Evolutionary conservation across 257 asterid genomes (phyloP).

Genomic region (Parsonsia alboflavescens): DNA sequence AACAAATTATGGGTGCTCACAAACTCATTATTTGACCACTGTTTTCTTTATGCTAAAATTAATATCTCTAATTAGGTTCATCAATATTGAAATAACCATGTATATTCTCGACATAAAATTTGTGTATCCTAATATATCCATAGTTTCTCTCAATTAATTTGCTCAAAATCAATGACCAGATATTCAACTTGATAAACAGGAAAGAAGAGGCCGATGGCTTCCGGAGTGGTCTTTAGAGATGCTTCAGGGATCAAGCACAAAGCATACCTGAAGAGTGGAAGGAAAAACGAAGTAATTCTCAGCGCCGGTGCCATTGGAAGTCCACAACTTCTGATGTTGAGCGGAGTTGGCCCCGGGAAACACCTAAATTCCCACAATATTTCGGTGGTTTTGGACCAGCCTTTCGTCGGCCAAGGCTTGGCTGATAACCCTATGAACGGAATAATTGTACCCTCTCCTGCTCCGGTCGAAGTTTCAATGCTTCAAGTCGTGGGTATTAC

Average conservation of each 20-base stretch:
- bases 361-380: conserved; percentile 61
- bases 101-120: too few relatives aligned
- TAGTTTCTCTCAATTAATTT: too few relatives aligned
- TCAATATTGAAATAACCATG: too few relatives aligned
- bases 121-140: too few relatives aligned
- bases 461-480: conserved; percentile 72
- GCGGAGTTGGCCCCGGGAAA: conserved; percentile 64
- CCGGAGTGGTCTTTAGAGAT: conserved; percentile 75
- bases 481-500: conserved; percentile 89
- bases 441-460: conserved; percentile 69
- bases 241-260: conserved; percentile 46
- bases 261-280: conserved; percentile 50
- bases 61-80: too few relatives aligned
- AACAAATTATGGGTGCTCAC: too few relatives aligned
- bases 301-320: conserved; percentile 82
- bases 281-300: conserved; percentile 59
- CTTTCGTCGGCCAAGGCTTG: conserved; percentile 81
- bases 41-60: too few relatives aligned
- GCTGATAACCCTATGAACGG: conserved; percentile 95
- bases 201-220: conserved; percentile 42
- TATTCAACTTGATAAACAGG: conserved; percentile 10
- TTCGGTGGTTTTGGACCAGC: conserved; percentile 50
- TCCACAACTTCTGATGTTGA: conserved; percentile 83
- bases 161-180: too few relatives aligned
- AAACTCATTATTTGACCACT: too few relatives aligned